A percentile compares a stretch with the other conserved stretches of the same genome.
Evolutionary conservation across 352 stramenopile species (phyloP).

Genomic region (Phytophthora boehmeriae): DNA sequence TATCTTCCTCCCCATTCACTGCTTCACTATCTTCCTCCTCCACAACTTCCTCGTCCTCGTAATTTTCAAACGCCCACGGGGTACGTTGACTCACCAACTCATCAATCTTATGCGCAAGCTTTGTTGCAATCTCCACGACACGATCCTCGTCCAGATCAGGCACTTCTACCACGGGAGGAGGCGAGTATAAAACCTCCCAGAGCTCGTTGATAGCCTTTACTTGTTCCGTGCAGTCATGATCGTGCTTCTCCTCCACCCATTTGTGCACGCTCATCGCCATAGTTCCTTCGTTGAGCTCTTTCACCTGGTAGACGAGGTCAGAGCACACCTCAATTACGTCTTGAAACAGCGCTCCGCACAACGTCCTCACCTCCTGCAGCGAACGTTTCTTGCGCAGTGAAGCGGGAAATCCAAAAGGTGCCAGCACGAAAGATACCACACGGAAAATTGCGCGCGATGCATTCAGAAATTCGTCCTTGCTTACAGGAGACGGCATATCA

Average conservation of each 20-base stretch:
- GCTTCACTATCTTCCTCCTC: constrained; percentile 27
- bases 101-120: constrained; percentile 49
- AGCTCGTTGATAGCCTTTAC: constrained; percentile 84
- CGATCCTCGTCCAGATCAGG: constrained; percentile 51
- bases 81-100: constrained; percentile 58
- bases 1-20: constrained; percentile 21
- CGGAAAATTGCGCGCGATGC: constrained; percentile 73
- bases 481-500: constrained; percentile 78
- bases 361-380: constrained; percentile 74
- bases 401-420: constrained; percentile 76
- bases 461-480: constrained; percentile 69
- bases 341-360: constrained; percentile 78
- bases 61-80: constrained; percentile 62
- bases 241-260: constrained; percentile 78
- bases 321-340: constrained; percentile 88
- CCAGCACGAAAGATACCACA: constrained; percentile 81
- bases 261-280: constrained; percentile 91
- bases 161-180: constrained; percentile 72
- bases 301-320: constrained; percentile 82
- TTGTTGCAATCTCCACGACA: constrained; percentile 50
- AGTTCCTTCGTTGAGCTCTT: constrained; percentile 72
- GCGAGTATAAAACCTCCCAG: constrained; percentile 65
- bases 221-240: constrained; percentile 68
- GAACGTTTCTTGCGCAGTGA: constrained; percentile 61
- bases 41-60: constrained; percentile 28